Percentiles rank a stretch among this genome's conserved stretches.
These are phyloP conservation scores for Aurantiochytrium sp. DNA, from an alignment of 108 stramenopile species.

Conservation along the genomic window DNA sequence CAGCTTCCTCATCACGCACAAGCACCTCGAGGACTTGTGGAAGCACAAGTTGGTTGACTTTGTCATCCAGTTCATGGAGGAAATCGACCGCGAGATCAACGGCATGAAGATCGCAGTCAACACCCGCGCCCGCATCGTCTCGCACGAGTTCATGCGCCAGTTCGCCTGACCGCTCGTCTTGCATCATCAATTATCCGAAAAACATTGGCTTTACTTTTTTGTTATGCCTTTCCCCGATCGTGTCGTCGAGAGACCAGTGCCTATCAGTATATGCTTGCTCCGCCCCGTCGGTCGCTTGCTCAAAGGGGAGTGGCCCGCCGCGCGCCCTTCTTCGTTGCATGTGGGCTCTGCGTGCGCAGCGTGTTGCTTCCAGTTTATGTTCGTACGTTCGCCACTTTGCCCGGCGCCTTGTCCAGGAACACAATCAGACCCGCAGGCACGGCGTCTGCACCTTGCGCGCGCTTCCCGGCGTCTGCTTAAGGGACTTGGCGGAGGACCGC, in stretches of 20 bases:
- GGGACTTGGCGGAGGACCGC: neutral
- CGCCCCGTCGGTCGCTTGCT: too few species aligned
- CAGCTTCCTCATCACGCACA: constrained; percentile 65
- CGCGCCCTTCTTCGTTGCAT: too few species aligned
- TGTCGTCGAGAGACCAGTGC: too few species aligned
- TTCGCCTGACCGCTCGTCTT: too few species aligned
- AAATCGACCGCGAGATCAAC: constrained; percentile 68
- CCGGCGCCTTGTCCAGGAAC: too few species aligned
- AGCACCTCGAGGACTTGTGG: constrained; percentile 63
- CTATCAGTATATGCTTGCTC: too few species aligned
- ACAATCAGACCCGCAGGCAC: neutral
- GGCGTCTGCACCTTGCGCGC: neutral
- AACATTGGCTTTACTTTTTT: neutral
- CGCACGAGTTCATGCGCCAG: constrained; percentile 58
- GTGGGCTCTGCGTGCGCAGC: too few species aligned
- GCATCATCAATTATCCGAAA: neutral
- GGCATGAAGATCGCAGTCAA: constrained; percentile 69
- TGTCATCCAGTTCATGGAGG: constrained; percentile 69
- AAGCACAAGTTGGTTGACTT: constrained; percentile 70
- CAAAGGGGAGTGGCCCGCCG: too few species aligned
- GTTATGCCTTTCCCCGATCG: neutral
- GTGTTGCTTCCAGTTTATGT: too few species aligned
- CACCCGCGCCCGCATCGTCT: constrained; percentile 59
- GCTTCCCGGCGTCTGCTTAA: neutral
- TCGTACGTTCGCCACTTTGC: too few species aligned